Base-by-base conservation (phyloP, 2,329 filamentous ascomycete genomes). In the Ophiocordyceps unilateralis region DNA sequence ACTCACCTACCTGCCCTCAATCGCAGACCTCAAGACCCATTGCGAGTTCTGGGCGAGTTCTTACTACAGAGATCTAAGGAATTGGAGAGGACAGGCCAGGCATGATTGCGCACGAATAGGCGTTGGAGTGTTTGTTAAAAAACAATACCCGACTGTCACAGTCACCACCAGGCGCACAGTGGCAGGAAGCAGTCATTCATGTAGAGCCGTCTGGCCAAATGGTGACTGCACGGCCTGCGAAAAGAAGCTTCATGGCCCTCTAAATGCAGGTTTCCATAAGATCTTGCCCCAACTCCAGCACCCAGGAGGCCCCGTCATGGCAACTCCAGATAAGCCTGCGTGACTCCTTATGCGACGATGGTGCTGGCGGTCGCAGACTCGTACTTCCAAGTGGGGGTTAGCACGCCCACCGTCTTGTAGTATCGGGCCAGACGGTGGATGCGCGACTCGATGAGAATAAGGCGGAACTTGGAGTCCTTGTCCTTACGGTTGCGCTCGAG, bases 401-500 rank as follows among this genome's bases (percentile, higher is more conserved):
- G 74, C 61, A 81, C 75, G 65, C 76, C 77, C 63, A 80, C 89
- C 66, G 87, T 89, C 84, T 95, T 96, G 85, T 96, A 98, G 83
- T 96, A 96, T 59, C 91, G 83, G 65, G 87, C 91, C 57, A 98
- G 83, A 75, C 91, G 89, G 83, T 98, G 91, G 72, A 98, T 96
- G 72, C 93, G 86, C 66, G 91, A 96, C 79, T 98, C 91, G 72
- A 98, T 93, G 59, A 98, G 83, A 89, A 98, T 98, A 55, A 98
- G 85, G 66, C 91, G 89, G 85, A 98, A 98, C 79, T 98, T 98
- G 77, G 82, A 85, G 78, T 98, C 91, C 78, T 87, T 93, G 79
- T 98, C 91, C 81, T 98, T 98, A 73, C 91, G 89, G 83, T 98
- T 98, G 72, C 86, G 86, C 81, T 95, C 87, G 57, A 98, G 86